A percentile compares a stretch with the other conserved stretches of the same genome.
These are phyloP conservation scores for Penicillium glabrum DNA, from an alignment of 2,329 filamentous ascomycete species.

Conservation along the genomic window DNA sequence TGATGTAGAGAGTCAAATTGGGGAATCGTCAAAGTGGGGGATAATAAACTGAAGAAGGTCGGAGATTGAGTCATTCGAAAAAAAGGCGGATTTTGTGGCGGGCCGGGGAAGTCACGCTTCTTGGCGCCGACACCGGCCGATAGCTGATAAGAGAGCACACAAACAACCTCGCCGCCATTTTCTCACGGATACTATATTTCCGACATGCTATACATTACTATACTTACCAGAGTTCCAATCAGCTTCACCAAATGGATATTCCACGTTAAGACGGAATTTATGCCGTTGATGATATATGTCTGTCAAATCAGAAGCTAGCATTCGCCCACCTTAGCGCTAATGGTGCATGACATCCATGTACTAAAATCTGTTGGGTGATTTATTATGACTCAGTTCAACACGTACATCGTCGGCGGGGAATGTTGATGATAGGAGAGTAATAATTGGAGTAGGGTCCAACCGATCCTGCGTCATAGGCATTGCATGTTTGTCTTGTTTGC, in stretches of 20 bases:
- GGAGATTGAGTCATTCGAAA: slow-evolving; percentile 24
- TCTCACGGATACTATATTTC: not conserved
- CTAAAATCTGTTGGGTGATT: no score
- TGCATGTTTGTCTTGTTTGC: not conserved
- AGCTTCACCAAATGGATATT: no score
- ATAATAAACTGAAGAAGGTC: slow-evolving; percentile 14
- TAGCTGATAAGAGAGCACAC: slow-evolving; percentile 19
- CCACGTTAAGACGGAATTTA: no score
- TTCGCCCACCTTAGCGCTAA: no score
- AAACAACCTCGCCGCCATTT: not conserved
- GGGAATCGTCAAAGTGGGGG: not conserved
- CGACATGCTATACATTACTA: not conserved
- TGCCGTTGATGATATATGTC: no score
- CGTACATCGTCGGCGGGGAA: not conserved
- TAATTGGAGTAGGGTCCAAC: not conserved
- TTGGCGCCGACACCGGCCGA: slow-evolving; percentile 24
- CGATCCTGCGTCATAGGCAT: not conserved
- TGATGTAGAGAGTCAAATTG: slow-evolving; percentile 4
- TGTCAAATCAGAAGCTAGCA: no score
- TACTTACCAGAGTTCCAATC: not conserved
- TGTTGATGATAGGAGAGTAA: not conserved
- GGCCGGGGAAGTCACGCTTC: slow-evolving; percentile 22
- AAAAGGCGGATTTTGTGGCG: slow-evolving; percentile 24
- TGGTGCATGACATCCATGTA: no score
- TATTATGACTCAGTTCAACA: no score